phyloP scores from a whole-genome alignment of 1,139 yeast genomes.

The Candida frijolesensis region DNA sequence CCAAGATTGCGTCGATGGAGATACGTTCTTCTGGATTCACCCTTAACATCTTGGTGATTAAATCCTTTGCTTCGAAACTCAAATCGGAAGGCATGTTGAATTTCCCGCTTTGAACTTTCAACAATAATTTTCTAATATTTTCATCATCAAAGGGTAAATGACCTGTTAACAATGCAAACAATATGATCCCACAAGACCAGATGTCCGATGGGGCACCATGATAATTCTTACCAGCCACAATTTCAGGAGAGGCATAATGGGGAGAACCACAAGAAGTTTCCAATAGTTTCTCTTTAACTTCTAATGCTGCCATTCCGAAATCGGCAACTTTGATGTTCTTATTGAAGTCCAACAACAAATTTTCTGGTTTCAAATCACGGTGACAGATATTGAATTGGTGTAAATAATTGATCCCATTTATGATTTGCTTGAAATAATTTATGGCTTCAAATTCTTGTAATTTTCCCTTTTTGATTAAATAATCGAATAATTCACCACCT shows the following conservation, averaged over 20 bases:
- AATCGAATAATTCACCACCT: constrained; percentile 95
- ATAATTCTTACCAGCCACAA: constrained; percentile 89
- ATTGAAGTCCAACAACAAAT: constrained; percentile 80
- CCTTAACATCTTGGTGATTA: constrained; percentile 77
- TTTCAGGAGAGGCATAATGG: constrained; percentile 97
- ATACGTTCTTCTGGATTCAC: constrained; percentile 82
- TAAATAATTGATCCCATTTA: constrained; percentile 88
- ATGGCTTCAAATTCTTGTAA: constrained; percentile 89
- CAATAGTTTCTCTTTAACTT: constrained; percentile 76
- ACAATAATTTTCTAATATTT: constrained; percentile 78
- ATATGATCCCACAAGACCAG: constrained; percentile 97
- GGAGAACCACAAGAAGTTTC: constrained; percentile 99
- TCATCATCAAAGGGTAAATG: constrained; percentile 97
- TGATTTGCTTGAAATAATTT: constrained; percentile 86
- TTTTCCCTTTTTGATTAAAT: constrained; percentile 84
- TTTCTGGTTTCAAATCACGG: constrained; percentile 95
- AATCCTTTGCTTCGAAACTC: constrained; percentile 81
- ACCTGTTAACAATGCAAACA: constrained; percentile 91
- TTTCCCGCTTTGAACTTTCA: constrained; percentile 90
- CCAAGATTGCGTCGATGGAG: constrained; percentile 67
- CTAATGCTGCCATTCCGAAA: constrained; percentile 99
- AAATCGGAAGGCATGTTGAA: constrained; percentile 81
- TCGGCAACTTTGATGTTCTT: constrained; percentile 95
- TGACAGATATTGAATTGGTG: constrained; percentile 95
- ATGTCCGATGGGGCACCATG: constrained; percentile 98